Evolutionary conservation across 2,329 filamentous ascomycete species (phyloP).

Genomic region (Calonectria pseudoturangicola): DNA sequence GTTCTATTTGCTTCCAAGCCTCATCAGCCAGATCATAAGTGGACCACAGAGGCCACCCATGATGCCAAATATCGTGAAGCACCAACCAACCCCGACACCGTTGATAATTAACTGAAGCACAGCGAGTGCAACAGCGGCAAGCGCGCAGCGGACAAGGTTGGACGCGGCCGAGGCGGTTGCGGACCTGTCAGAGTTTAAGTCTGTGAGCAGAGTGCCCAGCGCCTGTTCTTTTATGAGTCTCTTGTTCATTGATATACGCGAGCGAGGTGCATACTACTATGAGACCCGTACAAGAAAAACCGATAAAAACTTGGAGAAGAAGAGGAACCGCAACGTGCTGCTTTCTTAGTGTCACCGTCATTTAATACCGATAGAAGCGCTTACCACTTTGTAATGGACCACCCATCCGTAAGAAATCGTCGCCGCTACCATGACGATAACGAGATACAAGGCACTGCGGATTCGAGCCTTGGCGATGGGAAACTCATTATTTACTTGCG

Average conservation of each 20-base stretch:
- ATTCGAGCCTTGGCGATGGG: constrained; percentile 8
- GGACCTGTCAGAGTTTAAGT: constrained; percentile 1
- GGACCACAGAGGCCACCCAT: neutral
- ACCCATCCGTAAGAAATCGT: constrained; percentile 11
- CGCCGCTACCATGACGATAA: neutral
- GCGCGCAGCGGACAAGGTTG: neutral
- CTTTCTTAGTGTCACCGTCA: neutral
- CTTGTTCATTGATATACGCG: neutral
- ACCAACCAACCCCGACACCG: constrained; percentile 4
- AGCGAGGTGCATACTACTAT: constrained; percentile 7
- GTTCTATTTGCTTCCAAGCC: neutral
- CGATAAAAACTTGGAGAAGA: neutral
- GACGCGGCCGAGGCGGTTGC: constrained; percentile 10
- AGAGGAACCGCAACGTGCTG: constrained; percentile 7
- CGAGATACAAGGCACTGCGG: constrained; percentile 14
- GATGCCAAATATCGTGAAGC: constrained; percentile 9
- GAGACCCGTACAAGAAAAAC: constrained; percentile 4
- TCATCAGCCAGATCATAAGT: constrained; percentile 13
- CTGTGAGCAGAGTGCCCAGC: constrained; percentile 15
- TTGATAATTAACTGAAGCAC: constrained; percentile 10
- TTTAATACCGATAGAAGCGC: neutral
- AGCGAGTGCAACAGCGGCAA: neutral
- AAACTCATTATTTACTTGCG: constrained; percentile 7
- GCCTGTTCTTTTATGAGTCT: neutral
- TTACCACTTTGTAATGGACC: constrained; percentile 4